Evolutionary conservation across 169 alveolate species (phyloP).

Genomic region (Plasmodium cynomolgi): DNA sequence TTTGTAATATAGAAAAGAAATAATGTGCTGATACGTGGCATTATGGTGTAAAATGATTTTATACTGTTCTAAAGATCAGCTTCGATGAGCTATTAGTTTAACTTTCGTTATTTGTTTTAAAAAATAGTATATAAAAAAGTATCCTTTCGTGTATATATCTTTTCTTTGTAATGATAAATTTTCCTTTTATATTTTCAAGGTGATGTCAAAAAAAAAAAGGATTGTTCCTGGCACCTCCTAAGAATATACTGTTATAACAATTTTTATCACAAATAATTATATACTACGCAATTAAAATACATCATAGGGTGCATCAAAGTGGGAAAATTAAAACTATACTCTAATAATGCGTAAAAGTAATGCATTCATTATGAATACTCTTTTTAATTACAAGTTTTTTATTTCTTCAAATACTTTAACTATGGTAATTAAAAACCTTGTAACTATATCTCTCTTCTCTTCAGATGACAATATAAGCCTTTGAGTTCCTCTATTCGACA

Average conservation of each 20-base stretch:
- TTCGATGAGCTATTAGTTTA: not conserved
- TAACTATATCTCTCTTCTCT: not conserved
- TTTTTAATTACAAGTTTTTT: not conserved
- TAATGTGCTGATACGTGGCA: not conserved
- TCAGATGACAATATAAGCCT: not conserved
- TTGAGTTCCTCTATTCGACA: not conserved
- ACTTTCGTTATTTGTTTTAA: not conserved
- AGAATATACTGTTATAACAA: not conserved
- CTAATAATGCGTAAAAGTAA: not conserved
- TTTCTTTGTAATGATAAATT: not conserved
- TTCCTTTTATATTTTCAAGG: not conserved
- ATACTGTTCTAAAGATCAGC: not conserved
- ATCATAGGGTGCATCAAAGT: not conserved
- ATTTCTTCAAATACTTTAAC: not conserved
- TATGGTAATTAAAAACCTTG: not conserved
- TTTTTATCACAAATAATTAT: not conserved
- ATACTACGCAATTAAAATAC: not conserved
- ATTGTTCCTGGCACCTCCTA: not conserved
- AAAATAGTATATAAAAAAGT: not conserved
- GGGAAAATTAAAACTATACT: not conserved
- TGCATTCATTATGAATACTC: not conserved
- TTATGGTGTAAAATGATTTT: not conserved
- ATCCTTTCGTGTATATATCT: not conserved
- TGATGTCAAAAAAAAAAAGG: not conserved
- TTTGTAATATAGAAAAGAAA: not conserved